phyloP scores from a whole-genome alignment of 306 rosid genomes.

The Lathyrus oleraceus region DNA sequence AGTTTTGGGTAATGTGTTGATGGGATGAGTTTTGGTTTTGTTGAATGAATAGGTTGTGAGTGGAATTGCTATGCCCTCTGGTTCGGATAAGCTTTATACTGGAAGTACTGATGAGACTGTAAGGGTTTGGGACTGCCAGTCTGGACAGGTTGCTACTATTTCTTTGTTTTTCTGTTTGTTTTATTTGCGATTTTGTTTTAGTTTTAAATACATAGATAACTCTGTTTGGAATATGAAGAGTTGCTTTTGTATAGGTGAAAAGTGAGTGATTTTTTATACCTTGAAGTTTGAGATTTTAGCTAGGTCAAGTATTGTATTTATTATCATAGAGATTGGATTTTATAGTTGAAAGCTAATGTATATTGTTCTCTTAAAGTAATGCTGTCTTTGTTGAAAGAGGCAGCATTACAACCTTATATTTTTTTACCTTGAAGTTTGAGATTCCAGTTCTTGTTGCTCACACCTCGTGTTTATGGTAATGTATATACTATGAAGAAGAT shows the following conservation, averaged over 20 bases:
- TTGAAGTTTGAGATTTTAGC: too few species aligned
- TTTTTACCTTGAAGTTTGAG: too few species aligned
- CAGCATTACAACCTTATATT: too few species aligned
- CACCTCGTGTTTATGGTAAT: too few species aligned
- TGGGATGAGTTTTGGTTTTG: conserved; percentile 26
- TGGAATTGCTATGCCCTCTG: conserved; percentile 88
- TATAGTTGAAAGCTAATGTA: too few species aligned
- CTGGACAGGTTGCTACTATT: conserved; percentile 77
- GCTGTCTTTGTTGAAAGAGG: too few species aligned
- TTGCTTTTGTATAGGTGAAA: neutral
- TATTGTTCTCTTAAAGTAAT: too few species aligned
- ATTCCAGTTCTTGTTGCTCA: too few species aligned
- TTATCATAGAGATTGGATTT: too few species aligned
- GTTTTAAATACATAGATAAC: neutral
- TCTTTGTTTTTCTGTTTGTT: neutral
- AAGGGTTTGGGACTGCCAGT: conserved; percentile 90
- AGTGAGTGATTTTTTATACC: too few species aligned
- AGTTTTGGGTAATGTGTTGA: conserved; percentile 24
- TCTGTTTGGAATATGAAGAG: conserved; percentile 9
- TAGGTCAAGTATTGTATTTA: too few species aligned
- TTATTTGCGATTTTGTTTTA: neutral
- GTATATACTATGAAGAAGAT: too few species aligned
- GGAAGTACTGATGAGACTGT: conserved; percentile 90
- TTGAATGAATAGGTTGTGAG: conserved; percentile 68
- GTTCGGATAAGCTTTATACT: conserved; percentile 89